Base-by-base conservation (phyloP, 495 filamentous ascomycete species). In the Niebla homalea region DNA sequence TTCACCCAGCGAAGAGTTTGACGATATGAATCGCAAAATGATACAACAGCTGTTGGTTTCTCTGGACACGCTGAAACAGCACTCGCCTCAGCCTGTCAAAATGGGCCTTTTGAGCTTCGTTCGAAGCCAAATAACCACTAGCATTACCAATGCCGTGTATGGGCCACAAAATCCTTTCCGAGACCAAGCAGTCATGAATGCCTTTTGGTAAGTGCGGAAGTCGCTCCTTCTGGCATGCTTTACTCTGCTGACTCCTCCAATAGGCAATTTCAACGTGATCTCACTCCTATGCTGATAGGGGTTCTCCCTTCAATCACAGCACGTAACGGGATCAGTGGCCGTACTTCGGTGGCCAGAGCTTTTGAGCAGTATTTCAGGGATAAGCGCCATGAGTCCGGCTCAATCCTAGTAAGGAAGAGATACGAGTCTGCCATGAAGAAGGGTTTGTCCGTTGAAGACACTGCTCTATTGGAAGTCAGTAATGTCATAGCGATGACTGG, bases 161-260 rank as follows among this genome's bases (percentile, higher is more conserved):
- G 74, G 76, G 0, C 67, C 66, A 1, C 37, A 63, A 51, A 77
- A 76, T 52, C 75, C 73, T 10, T 77, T 67, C 50, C 59, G 65
- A 26, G 60, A 71, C n/a, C 35, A 52, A 44, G 51, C 46, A 1
- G 44, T 73, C 16, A 54, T 53, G 37, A 61, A 73, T 14, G 67
- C 63, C 0, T 77, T 73, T 48, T 73, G 69, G 72, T 76, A 60
- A n/a, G n/a, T n/a, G n/a, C n/a, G n/a, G n/a, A n/a, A n/a, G n/a
- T n/a, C n/a, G n/a, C n/a, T n/a, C n/a, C n/a, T n/a, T n/a, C n/a
- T n/a, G n/a, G n/a, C n/a, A n/a, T n/a, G n/a, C n/a, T n/a, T n/a
- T n/a, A n/a, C n/a, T n/a, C n/a, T n/a, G n/a, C n/a, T n/a, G n/a
- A n/a, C n/a, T n/a, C n/a, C n/a, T n/a, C n/a, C n/a, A n/a, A n/a